Percentiles rank a stretch among this genome's conserved stretches.
Conservation (phyloP, 2,329 filamentous ascomycete species). For the Sclerotinia sclerotiorum region DNA sequence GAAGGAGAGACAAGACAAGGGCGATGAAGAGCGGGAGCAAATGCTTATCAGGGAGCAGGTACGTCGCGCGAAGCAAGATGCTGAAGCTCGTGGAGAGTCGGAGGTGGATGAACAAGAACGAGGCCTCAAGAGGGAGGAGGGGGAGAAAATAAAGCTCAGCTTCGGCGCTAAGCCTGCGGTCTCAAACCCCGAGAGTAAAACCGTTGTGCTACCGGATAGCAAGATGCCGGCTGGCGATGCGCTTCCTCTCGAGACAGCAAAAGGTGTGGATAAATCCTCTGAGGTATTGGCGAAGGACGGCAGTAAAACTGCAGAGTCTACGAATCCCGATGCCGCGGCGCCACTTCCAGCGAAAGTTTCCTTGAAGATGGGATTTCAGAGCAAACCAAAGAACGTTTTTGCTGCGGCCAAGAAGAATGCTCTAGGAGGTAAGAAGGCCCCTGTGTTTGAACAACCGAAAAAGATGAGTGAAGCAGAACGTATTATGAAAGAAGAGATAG, state of each 20-base stretch:
- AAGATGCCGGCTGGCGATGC: neutral
- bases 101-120: constrained; percentile 47
- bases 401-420: constrained; percentile 67
- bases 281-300: neutral
- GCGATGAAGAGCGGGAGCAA: constrained; percentile 87
- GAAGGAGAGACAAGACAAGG: constrained; percentile 84
- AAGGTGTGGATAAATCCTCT: neutral
- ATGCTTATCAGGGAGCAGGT: constrained; percentile 82
- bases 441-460: constrained; percentile 62
- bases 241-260: neutral
- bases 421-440: constrained; percentile 62
- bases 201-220: neutral
- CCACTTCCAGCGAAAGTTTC: constrained; percentile 49
- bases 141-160: constrained; percentile 73
- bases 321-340: neutral
- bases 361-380: constrained; percentile 64
- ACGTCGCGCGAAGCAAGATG: constrained; percentile 65
- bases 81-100: constrained; percentile 47
- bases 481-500: constrained; percentile 85
- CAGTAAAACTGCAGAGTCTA: neutral
- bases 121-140: constrained; percentile 61
- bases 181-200: constrained; percentile 28
- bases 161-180: constrained; percentile 51
- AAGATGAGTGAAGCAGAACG: constrained; percentile 86
- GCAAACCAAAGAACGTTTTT: constrained; percentile 77